Conservation (phyloP, 352 stramenopile species). For the Phytopythium boreale region DNA sequence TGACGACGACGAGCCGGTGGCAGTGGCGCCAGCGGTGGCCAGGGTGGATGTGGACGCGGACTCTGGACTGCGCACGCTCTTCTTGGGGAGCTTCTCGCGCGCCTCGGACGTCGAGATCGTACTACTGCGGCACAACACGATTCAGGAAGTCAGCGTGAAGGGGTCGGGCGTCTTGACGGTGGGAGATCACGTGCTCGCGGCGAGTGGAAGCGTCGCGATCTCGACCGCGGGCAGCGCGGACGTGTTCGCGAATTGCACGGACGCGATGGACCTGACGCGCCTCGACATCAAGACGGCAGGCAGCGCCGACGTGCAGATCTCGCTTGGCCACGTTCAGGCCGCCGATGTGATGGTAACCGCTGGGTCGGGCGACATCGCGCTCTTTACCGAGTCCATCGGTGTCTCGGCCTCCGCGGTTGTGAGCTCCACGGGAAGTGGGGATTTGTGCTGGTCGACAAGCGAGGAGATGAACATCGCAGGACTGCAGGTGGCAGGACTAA, state of each 20-base stretch:
- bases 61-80: background rate
- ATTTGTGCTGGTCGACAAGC: background rate
- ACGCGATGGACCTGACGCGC: slow-evolving; percentile 1
- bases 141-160: background rate
- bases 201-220: background rate
- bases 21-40: background rate
- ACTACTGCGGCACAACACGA: background rate
- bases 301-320: background rate
- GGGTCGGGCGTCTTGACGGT: background rate
- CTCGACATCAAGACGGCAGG: background rate
- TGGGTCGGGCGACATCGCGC: background rate
- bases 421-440: background rate
- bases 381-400: background rate
- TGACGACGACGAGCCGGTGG: background rate
- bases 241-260: background rate
- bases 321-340: background rate
- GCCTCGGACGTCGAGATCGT: background rate
- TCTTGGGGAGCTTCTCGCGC: background rate
- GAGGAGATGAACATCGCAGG: background rate
- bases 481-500: background rate
- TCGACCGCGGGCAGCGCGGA: background rate
- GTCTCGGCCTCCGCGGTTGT: background rate
- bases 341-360: background rate
- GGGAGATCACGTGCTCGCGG: background rate
- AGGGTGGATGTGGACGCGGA: background rate